Evolutionary conservation across 2,329 filamentous ascomycete species (phyloP).

Genomic region (Alternaria sp.): DNA sequence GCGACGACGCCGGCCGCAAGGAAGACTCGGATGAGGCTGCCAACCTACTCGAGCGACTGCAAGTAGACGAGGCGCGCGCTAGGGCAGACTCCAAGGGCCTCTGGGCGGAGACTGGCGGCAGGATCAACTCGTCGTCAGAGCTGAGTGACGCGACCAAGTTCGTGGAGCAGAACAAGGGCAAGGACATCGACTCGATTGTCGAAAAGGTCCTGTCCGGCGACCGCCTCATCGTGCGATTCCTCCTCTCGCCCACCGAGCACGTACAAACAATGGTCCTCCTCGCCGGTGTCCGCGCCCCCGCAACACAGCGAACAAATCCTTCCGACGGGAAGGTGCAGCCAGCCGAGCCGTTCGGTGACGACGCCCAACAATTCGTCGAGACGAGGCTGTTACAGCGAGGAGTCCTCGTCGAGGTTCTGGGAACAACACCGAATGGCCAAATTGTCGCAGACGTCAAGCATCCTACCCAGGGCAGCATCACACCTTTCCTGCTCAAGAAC

Average conservation of each 20-base stretch:
- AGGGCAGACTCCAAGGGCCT: slow-evolving; percentile 80
- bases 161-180: slow-evolving; percentile 82
- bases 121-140: slow-evolving; percentile 82
- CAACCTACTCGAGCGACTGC: slow-evolving; percentile 77
- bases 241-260: slow-evolving; percentile 83
- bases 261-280: slow-evolving; percentile 86
- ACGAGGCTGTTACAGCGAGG: slow-evolving; percentile 82
- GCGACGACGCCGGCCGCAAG: slow-evolving; percentile 91
- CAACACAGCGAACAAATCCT: slow-evolving; percentile 83
- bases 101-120: slow-evolving; percentile 71
- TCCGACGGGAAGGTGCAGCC: slow-evolving; percentile 81
- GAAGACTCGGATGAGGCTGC: slow-evolving; percentile 80
- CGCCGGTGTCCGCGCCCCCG: slow-evolving; percentile 85
- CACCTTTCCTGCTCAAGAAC: slow-evolving; percentile 85
- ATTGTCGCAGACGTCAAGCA: slow-evolving; percentile 88
- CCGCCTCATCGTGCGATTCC: slow-evolving; percentile 81
- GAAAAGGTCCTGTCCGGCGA: slow-evolving; percentile 93
- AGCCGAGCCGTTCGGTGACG: slow-evolving; percentile 88
- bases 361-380: slow-evolving; percentile 89
- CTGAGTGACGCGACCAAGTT: slow-evolving; percentile 77
- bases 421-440: slow-evolving; percentile 87
- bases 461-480: slow-evolving; percentile 84
- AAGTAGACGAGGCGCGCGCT: slow-evolving; percentile 77
- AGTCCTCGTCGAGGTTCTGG: slow-evolving; percentile 82
- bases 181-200: slow-evolving; percentile 78